Percentiles rank a stretch among this genome's conserved stretches.
Conservation (phyloP, 331 rosid species). For the Prunus yedoensis region DNA sequence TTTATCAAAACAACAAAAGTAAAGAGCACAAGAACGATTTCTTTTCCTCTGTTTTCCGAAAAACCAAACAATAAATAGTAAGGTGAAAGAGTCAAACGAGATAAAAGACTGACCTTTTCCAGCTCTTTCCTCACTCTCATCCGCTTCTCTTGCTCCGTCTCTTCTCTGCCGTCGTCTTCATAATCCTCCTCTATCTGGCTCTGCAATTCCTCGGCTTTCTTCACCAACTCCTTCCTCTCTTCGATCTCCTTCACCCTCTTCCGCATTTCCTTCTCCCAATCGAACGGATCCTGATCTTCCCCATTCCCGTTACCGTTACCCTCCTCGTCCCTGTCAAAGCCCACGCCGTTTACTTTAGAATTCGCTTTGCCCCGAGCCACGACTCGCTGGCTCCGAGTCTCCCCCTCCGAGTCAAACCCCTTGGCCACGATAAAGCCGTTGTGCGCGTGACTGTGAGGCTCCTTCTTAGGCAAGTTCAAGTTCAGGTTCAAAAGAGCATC, state of each 20-base stretch:
- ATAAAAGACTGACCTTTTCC: conserved; percentile 58
- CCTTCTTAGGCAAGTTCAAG: conserved; percentile 42
- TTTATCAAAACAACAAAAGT: neutral
- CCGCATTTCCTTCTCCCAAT: conserved; percentile 84
- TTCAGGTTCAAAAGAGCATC: conserved; percentile 51
- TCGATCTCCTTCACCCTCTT: conserved; percentile 76
- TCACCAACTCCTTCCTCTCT: conserved; percentile 81
- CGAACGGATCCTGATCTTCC: conserved; percentile 44
- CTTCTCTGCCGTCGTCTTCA: conserved; percentile 44
- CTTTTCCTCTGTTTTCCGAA: neutral
- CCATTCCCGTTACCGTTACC: conserved; percentile 36
- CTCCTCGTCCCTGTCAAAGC: conserved; percentile 72
- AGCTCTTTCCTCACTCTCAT: conserved; percentile 94
- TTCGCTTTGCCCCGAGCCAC: conserved; percentile 84
- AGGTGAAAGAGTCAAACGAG: neutral
- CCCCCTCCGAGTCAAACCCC: conserved; percentile 62
- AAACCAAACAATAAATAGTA: neutral
- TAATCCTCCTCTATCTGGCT: conserved; percentile 41
- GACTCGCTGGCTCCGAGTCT: conserved; percentile 50
- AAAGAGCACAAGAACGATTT: neutral
- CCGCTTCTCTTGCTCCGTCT: conserved; percentile 84
- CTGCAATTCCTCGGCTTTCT: conserved; percentile 89
- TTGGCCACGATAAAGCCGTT: conserved; percentile 34
- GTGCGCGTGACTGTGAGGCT: conserved; percentile 24
- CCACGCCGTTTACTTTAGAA: conserved; percentile 80